Evolutionary conservation across 2,329 filamentous ascomycete genomes (phyloP), one percentile per base, ranked within the genome.

Genomic region (Clarireedia monteithiana): DNA sequence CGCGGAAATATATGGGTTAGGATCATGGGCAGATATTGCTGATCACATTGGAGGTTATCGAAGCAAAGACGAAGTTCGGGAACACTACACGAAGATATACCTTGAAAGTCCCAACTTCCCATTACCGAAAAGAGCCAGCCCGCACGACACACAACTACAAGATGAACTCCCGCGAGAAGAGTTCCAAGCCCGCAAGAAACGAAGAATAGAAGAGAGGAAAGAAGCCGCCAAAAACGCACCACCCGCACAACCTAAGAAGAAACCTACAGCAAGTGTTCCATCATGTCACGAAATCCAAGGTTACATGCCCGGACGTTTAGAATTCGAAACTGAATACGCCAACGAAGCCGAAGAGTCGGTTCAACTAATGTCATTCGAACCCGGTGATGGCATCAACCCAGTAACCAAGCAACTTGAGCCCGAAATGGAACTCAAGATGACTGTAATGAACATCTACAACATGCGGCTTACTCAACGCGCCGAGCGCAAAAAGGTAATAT

Each of bases 321-420:
- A 99, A 68, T 99, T 99, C 62, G 94, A 99, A 76, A 96, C 89
- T 0, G 94, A 99, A 67, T 94, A 96, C 69, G 89, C 92, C 67
- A 99, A 99, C 67, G 94, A 99, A 67, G 94, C 94, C 0, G 94
- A 99, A 74, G 95, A 97, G 73, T 92, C 92, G 0, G 94, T 99
- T 2, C 94, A 99, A 70, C 85, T 95, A 61, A 97, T 99, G 91
- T 88, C 95, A 61, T 99, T 99, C 67, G 92, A 97, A 56, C 92
- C 94, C 0, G 94, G 94, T 26, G 92, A 96, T 72, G 94, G 94
- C 56, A 78, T 95, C 63, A 95, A 96, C 67, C 85, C 88, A 1
- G 75, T 79, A 2, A 96, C 91, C 0, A 88, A 89, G 59, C 86
- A 95, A 67, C 77, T 95, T 57, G 94, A 99, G 65, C 91, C 94